These are phyloP conservation scores for Yarrowia sp. DNA, from an alignment of 805 yeast genomes.

Conservation along the genomic window DNA sequence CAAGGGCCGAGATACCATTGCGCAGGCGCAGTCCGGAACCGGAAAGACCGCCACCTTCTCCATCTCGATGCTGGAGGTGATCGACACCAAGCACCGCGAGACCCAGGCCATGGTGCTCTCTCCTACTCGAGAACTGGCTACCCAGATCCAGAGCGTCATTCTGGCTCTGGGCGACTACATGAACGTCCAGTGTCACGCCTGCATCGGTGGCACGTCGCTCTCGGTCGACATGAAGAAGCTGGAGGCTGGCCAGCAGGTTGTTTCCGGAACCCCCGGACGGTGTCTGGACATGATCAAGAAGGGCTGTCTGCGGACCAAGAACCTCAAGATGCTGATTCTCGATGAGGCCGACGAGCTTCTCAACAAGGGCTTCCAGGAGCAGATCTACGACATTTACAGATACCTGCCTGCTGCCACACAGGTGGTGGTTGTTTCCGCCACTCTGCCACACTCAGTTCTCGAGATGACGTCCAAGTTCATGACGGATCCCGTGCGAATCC, in stretches of 20 bases:
- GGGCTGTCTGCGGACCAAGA: conserved; percentile 74
- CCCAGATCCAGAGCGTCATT: conserved; percentile 93
- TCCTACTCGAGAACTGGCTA: conserved; percentile 96
- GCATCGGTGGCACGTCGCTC: conserved; percentile 94
- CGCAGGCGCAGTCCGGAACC: conserved; percentile 88
- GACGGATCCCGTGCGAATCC: conserved; percentile 90
- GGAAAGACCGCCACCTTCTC: conserved; percentile 89
- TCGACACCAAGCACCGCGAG: conserved; percentile 67
- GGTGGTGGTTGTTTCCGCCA: conserved; percentile 92
- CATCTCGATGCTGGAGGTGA: conserved; percentile 57
- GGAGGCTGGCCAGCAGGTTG: conserved; percentile 83
- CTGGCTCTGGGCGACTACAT: conserved; percentile 85
- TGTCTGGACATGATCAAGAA: conserved; percentile 94
- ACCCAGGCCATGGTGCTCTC: conserved; percentile 93
- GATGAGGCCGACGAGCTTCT: conserved; percentile 99
- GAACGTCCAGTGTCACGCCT: conserved; percentile 90
- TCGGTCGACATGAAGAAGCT: conserved; percentile 84
- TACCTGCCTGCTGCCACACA: conserved; percentile 86
- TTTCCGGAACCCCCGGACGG: conserved; percentile 98
- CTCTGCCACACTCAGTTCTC: conserved; percentile 89
- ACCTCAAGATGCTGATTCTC: conserved; percentile 88
- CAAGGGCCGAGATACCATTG: conserved; percentile 68
- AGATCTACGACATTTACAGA: conserved; percentile 89
- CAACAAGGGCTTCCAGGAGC: conserved; percentile 90
- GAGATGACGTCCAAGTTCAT: conserved; percentile 89